phyloP scores from a whole-genome alignment of 2,329 filamentous ascomycete species.

The Colletotrichum theobromicola region DNA sequence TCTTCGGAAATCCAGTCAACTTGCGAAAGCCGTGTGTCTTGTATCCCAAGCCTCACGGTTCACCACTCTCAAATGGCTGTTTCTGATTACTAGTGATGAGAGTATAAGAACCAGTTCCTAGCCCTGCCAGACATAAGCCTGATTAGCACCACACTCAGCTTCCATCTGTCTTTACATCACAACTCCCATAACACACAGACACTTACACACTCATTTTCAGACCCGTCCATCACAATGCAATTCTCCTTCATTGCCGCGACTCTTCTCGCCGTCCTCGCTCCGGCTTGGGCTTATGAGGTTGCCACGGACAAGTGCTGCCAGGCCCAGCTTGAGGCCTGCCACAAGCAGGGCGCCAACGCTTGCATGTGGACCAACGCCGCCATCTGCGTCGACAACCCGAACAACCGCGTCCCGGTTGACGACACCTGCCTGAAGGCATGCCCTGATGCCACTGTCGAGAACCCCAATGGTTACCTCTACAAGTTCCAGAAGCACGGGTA shows the following conservation, averaged over 20 bases:
- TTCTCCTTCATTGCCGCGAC: neutral
- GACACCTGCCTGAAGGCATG: neutral
- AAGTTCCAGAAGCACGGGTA: neutral
- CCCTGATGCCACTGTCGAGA: neutral
- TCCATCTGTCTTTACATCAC: neutral
- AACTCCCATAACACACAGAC: neutral
- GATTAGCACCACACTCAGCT: neutral
- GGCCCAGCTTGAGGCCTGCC: neutral
- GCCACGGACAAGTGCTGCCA: neutral
- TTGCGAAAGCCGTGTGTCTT: neutral
- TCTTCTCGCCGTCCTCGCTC: neutral
- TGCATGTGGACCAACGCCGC: neutral
- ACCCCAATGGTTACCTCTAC: neutral
- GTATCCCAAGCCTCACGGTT: neutral
- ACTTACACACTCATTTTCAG: neutral
- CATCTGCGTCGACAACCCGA: neutral
- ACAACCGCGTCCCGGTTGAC: neutral
- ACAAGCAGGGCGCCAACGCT: neutral
- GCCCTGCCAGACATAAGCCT: neutral
- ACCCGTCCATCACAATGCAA: neutral
- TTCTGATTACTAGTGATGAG: neutral
- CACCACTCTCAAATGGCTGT: neutral
- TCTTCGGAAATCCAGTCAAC: neutral
- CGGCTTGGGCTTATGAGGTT: neutral
- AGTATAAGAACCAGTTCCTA: neutral